Percentiles rank a stretch among this genome's conserved stretches.
Evolutionary conservation across 352 stramenopile species (phyloP).

Genomic region (Phytophthora ramorum): DNA sequence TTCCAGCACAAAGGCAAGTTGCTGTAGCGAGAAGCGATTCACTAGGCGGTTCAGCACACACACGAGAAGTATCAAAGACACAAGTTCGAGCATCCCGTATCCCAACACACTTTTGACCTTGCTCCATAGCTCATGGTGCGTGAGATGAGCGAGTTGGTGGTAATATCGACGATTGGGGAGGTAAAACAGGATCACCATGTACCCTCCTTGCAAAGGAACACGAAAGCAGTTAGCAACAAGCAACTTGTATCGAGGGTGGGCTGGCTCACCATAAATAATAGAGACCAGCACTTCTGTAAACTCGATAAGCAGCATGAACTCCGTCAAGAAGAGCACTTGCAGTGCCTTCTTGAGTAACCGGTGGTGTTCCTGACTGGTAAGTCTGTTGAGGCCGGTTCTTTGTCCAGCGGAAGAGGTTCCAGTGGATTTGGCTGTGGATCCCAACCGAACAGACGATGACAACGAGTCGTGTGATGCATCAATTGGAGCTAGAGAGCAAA

Average conservation of each 20-base stretch:
- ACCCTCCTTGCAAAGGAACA: conserved; percentile 21
- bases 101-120: conserved; percentile 18
- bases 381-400: conserved; percentile 1
- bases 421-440: not conserved
- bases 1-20: conserved; percentile 36
- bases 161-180: conserved; percentile 42
- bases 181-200: conserved; percentile 33
- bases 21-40: conserved; percentile 16
- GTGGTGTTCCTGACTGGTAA: conserved; percentile 17
- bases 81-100: conserved; percentile 28
- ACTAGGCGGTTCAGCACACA: conserved; percentile 22
- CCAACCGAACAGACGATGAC: not conserved
- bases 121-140: conserved; percentile 5
- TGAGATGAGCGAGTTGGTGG: conserved; percentile 25
- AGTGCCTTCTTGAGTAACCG: conserved; percentile 20
- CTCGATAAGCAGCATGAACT: conserved; percentile 53
- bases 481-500: not conserved
- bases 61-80: conserved; percentile 15
- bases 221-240: not conserved
- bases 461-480: not conserved
- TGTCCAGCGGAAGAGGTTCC: not conserved
- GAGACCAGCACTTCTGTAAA: conserved; percentile 46
- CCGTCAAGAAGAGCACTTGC: conserved; percentile 42
- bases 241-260: not conserved
- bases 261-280: conserved; percentile 37